phyloP scores from a whole-genome alignment of 148 eudicot species.

The Rhododendron vialii region DNA sequence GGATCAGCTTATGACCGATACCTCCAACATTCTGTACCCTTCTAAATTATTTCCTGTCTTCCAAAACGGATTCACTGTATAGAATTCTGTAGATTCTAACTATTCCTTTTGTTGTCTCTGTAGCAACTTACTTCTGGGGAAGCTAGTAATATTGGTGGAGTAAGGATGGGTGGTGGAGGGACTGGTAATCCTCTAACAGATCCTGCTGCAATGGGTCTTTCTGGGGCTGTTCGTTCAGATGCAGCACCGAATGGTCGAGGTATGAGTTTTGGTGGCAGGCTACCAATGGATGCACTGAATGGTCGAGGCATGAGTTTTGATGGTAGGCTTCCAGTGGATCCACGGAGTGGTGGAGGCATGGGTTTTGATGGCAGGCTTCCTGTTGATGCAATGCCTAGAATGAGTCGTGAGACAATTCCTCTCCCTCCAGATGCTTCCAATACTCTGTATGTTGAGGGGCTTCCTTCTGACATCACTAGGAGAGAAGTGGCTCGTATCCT shows the following conservation, averaged over 20 bases:
- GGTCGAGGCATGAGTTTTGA: conserved; percentile 41
- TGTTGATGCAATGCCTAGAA: conserved; percentile 41
- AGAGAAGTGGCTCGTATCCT: conserved; percentile 94
- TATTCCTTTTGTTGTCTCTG: conserved; percentile 12
- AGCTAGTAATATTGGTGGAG: conserved; percentile 30
- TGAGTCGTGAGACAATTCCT: conserved; percentile 38
- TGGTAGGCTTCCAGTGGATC: conserved; percentile 37
- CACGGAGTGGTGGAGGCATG: conserved; percentile 42
- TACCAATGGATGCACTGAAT: conserved; percentile 37
- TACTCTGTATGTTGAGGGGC: conserved; percentile 66
- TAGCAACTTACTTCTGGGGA: conserved; percentile 49
- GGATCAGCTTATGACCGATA: conserved; percentile 68
- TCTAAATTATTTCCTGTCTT: not conserved
- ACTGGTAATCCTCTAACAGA: conserved; percentile 33
- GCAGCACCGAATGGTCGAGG: conserved; percentile 40
- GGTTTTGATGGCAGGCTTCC: conserved; percentile 36
- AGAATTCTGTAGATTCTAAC: not conserved
- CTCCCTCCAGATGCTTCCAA: conserved; percentile 70
- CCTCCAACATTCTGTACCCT: conserved; percentile 51
- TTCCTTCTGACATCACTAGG: conserved; percentile 57
- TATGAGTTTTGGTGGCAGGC: conserved; percentile 33
- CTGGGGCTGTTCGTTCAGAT: conserved; percentile 35
- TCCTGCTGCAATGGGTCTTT: conserved; percentile 31
- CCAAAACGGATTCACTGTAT: not conserved
- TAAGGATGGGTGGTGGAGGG: conserved; percentile 32